phyloP scores from a whole-genome alignment of 2,329 filamentous ascomycete genomes.

The Aspergillus phoenicis region DNA sequence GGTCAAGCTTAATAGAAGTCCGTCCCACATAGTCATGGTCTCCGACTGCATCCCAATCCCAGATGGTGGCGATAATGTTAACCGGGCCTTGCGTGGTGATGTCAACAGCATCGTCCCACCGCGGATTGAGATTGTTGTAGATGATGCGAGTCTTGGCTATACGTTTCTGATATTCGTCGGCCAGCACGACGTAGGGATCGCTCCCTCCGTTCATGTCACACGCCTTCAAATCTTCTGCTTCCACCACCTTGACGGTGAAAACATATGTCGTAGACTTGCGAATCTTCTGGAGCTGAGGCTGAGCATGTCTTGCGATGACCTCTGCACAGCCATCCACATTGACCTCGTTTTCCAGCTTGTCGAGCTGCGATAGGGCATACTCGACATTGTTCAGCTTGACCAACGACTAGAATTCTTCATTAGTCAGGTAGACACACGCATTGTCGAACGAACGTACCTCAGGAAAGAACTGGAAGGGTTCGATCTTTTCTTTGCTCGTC shows the following conservation, averaged over 20 bases:
- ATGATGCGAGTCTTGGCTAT: conserved; percentile 93
- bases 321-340: conserved; percentile 89
- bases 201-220: conserved; percentile 93
- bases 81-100: conserved; percentile 89
- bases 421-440: conserved; percentile 7
- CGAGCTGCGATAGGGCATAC: conserved; percentile 87
- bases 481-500: conserved; percentile 86
- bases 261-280: conserved; percentile 84
- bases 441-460: conserved; percentile 62
- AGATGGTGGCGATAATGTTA: conserved; percentile 94
- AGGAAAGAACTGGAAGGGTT: conserved; percentile 94
- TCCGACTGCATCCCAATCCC: conserved; percentile 97
- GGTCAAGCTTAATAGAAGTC: conserved; percentile 97
- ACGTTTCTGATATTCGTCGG: conserved; percentile 96
- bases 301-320: conserved; percentile 73
- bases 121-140: conserved; percentile 84
- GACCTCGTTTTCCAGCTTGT: conserved; percentile 84
- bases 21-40: conserved; percentile 97
- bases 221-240: conserved; percentile 96
- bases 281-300: conserved; percentile 67
- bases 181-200: conserved; percentile 94
- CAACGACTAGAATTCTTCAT: conserved; percentile 68
- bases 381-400: conserved; percentile 98
- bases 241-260: conserved; percentile 98
- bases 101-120: conserved; percentile 97